Evolutionary conservation across 441 rosid genomes (phyloP).

Genomic region (Populus hybrid): DNA sequence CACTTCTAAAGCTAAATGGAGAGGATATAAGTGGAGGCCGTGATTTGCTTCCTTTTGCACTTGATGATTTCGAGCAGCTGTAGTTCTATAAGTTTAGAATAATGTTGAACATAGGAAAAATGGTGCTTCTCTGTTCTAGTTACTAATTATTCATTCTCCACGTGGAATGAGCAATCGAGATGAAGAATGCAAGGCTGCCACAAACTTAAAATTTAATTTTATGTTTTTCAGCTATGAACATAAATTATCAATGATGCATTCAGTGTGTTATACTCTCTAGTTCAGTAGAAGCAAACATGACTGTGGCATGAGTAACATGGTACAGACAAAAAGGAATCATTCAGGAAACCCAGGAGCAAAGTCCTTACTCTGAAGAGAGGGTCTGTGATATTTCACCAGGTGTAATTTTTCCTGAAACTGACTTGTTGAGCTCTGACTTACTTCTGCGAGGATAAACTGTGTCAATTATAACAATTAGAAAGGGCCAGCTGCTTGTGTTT

Average conservation of each 20-base stretch:
- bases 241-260: neutral
- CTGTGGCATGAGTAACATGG: neutral
- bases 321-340: neutral
- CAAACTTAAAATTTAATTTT: neutral
- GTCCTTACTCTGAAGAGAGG: slow-evolving; percentile 39
- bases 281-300: neutral
- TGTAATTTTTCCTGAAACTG: slow-evolving; percentile 40
- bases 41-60: slow-evolving; percentile 39
- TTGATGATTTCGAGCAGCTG: slow-evolving; percentile 45
- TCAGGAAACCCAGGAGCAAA: slow-evolving; percentile 17
- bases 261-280: neutral
- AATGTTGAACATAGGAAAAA: slow-evolving; percentile 13
- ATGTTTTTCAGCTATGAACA: neutral
- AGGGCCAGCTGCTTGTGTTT: neutral
- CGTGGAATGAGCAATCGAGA: neutral
- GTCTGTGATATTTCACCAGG: slow-evolving; percentile 35
- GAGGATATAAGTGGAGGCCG: slow-evolving; percentile 36
- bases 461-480: slow-evolving; percentile 12
- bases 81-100: slow-evolving; percentile 16
- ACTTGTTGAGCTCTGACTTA: slow-evolving; percentile 26
- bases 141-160: neutral
- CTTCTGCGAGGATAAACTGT: slow-evolving; percentile 34
- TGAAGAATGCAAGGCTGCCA: neutral
- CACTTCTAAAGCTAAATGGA: slow-evolving; percentile 81
- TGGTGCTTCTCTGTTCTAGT: neutral